These are phyloP conservation scores for Schoenoplectus triqueter DNA, from an alignment of 202 grass and related monocot species.

Conservation along the genomic window DNA sequence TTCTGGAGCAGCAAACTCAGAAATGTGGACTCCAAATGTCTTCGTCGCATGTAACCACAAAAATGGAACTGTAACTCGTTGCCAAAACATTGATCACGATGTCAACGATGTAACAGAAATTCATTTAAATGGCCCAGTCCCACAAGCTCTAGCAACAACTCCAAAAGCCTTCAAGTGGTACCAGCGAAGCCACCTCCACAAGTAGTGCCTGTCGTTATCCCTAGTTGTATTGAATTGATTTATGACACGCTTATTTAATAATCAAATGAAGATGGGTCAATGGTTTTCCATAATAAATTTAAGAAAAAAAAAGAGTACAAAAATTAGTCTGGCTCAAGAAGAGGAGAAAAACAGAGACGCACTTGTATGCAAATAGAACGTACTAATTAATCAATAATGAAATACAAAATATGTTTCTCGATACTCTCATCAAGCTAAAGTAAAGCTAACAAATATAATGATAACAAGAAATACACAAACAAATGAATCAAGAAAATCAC, in stretches of 20 bases:
- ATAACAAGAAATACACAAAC: background rate
- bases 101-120: background rate
- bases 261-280: background rate
- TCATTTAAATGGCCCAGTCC: background rate
- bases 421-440: background rate
- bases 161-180: background rate
- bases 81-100: background rate
- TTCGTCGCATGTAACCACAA: background rate
- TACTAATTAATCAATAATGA: conserved; percentile 2
- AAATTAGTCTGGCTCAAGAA: background rate
- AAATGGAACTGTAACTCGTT: background rate
- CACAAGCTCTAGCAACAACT: background rate
- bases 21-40: background rate
- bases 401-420: background rate
- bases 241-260: background rate
- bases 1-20: background rate
- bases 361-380: background rate
- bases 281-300: background rate
- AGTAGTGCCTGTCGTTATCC: background rate
- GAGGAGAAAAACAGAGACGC: background rate
- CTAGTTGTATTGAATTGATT: background rate
- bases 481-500: conserved; percentile 23
- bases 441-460: background rate
- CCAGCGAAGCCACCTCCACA: background rate
- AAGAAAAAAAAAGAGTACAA: background rate